Base-by-base conservation (phyloP, 176 grass and related monocot species). In the Carex pumila region DNA sequence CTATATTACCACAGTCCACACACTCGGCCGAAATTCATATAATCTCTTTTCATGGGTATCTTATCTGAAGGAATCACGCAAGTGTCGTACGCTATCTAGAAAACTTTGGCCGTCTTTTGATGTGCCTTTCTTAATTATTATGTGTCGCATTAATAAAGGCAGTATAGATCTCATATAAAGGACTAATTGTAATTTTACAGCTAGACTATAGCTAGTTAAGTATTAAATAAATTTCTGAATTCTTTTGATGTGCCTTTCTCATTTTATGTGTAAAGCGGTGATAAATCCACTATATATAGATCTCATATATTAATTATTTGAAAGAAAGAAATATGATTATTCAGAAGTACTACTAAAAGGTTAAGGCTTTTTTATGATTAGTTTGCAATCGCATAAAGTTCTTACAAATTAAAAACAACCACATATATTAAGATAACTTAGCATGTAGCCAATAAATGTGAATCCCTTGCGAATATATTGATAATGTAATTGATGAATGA, bases 61-160 rank as follows among this genome's bases (percentile, higher is more conserved):
- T 78, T 78, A 78, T 78, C 73, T 18, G 52, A 78, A 78, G 52
- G 73, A 78, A 78, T 78, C 73, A 57, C 73, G 57, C 52, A 77
- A 77, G 52, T 78, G 50, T 57, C 50, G 57, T 77, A 54, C 12
- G 50, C 22, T 50, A 77, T 77, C 73, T 55, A 30, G 13, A 56
- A 34, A 57, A 18, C 50, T 57, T 56, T 11, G 5, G 12, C 6
- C 15, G n/a, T 71, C 34, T 43, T 70, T 70, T 71, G 15, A 47
- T 71, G 34, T 70, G 66, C 34, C 5, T 70, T 70, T 39, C 37
- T 69, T 36, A 15, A 34, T 67, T 37, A 68, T 36, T 63, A 63
- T 65, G 62, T 13, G 62, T 25, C 25, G 62, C 62, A 65, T 65
- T 31, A 65, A 30, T 65, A 8, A 49, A 49, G 47, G 9, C 47